These are phyloP conservation scores for Penicillium ochrochloron DNA, from an alignment of 495 filamentous ascomycete species.

Conservation along the genomic window DNA sequence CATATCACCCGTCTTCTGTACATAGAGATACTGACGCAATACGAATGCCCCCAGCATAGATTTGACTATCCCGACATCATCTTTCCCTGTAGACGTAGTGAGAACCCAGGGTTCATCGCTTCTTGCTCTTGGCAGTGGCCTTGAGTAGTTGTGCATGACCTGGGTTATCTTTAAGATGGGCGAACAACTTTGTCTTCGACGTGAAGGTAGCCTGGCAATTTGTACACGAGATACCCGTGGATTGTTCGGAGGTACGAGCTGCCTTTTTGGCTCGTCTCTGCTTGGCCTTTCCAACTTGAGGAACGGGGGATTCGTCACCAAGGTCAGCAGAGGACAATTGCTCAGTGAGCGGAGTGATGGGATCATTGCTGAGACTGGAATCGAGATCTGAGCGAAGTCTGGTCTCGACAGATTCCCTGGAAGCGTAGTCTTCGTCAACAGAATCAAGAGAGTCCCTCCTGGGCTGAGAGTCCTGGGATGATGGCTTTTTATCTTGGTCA, in stretches of 20 bases:
- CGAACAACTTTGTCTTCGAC: slow-evolving; percentile 72
- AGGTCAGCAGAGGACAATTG: slow-evolving; percentile 30
- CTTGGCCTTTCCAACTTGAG: slow-evolving; percentile 83
- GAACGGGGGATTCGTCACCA: slow-evolving; percentile 30
- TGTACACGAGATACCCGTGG: slow-evolving; percentile 57
- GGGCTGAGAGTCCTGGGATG: neutral
- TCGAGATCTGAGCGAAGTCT: slow-evolving; percentile 26
- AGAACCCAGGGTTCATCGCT: slow-evolving; percentile 1
- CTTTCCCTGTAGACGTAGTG: neutral
- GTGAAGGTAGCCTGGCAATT: slow-evolving; percentile 65
- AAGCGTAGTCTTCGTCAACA: slow-evolving; percentile 50
- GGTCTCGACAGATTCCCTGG: slow-evolving; percentile 49
- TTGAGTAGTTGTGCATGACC: slow-evolving; percentile 59
- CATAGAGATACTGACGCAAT: neutral
- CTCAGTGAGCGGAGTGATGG: slow-evolving; percentile 27
- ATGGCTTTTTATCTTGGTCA: slow-evolving; percentile 8
- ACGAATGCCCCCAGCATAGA: neutral
- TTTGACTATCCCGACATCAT: neutral
- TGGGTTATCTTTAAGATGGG: slow-evolving; percentile 66
- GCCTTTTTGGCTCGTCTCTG: slow-evolving; percentile 83
- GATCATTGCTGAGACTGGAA: slow-evolving; percentile 13
- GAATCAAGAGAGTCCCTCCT: slow-evolving; percentile 2
- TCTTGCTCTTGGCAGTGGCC: slow-evolving; percentile 40
- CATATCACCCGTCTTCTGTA: neutral
- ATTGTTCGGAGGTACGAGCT: slow-evolving; percentile 57